Conservation (phyloP, 1,139 yeast species). For the Candida neerlandica region DNA sequence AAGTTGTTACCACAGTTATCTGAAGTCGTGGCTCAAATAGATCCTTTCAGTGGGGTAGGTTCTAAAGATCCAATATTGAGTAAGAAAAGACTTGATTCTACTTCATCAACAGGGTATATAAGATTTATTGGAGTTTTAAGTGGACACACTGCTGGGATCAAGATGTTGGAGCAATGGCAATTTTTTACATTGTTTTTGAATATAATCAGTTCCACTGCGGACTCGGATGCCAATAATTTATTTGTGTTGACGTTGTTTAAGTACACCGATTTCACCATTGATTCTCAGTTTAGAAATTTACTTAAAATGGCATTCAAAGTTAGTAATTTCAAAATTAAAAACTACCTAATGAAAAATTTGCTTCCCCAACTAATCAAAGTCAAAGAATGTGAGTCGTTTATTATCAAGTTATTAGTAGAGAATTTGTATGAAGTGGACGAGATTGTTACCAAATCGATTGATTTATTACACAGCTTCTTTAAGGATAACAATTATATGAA, state of each 20-base stretch:
- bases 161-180: constrained; percentile 77
- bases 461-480: constrained; percentile 25
- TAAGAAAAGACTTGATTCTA: constrained; percentile 56
- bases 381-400: constrained; percentile 39
- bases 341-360: constrained; percentile 57
- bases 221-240: constrained; percentile 46
- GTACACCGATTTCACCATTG: constrained; percentile 61
- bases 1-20: constrained; percentile 85
- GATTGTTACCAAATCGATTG: constrained; percentile 62
- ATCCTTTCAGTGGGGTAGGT: constrained; percentile 73
- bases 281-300: constrained; percentile 69
- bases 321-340: constrained; percentile 53
- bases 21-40: constrained; percentile 84
- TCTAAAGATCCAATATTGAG: constrained; percentile 78
- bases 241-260: constrained; percentile 60
- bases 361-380: constrained; percentile 42
- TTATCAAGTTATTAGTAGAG: constrained; percentile 56
- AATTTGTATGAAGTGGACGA: constrained; percentile 71
- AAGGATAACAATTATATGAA: constrained; percentile 17
- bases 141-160: constrained; percentile 59
- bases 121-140: constrained; percentile 75
- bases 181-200: constrained; percentile 79
- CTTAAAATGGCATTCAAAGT: constrained; percentile 66
- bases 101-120: constrained; percentile 77
- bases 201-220: constrained; percentile 53